Percentiles rank a stretch among this genome's conserved stretches.
These are phyloP conservation scores for Ceratocystis cubensis DNA, from an alignment of 2,329 filamentous ascomycete species.

Conservation along the genomic window DNA sequence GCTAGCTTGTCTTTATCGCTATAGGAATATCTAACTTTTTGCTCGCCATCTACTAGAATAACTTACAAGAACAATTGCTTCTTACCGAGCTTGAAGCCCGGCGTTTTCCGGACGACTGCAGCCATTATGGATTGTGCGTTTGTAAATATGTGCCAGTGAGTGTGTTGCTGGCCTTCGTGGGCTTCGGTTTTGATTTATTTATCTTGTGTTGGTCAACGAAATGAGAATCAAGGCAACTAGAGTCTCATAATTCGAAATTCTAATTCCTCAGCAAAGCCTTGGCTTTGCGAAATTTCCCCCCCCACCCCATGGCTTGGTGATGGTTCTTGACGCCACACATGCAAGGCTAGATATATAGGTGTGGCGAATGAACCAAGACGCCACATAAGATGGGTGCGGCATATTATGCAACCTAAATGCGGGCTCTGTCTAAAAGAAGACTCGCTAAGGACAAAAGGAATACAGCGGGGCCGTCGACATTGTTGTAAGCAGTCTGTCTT, in stretches of 20 bases:
- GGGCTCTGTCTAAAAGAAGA: neutral
- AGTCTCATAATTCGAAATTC: too few species aligned
- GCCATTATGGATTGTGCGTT: constrained; percentile 29
- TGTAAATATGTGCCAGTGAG: neutral
- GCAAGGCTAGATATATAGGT: neutral
- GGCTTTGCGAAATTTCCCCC: constrained; percentile 11
- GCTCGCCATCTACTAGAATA: neutral
- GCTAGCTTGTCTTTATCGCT: too few species aligned
- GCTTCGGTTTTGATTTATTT: neutral
- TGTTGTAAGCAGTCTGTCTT: neutral
- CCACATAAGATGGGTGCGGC: neutral
- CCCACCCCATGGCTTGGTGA: neutral
- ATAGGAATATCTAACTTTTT: neutral
- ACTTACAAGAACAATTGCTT: constrained; percentile 47
- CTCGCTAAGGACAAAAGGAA: neutral
- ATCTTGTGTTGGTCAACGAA: neutral
- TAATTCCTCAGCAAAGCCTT: neutral
- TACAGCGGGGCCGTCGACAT: neutral
- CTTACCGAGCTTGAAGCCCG: constrained; percentile 37
- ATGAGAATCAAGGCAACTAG: neutral
- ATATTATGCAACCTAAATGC: neutral
- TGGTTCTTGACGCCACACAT: constrained; percentile 9
- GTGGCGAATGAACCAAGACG: neutral
- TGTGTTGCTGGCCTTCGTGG: neutral
- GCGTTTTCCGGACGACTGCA: constrained; percentile 31